phyloP scores from a whole-genome alignment of 805 yeast species.

The Yarrowia divulgata region DNA sequence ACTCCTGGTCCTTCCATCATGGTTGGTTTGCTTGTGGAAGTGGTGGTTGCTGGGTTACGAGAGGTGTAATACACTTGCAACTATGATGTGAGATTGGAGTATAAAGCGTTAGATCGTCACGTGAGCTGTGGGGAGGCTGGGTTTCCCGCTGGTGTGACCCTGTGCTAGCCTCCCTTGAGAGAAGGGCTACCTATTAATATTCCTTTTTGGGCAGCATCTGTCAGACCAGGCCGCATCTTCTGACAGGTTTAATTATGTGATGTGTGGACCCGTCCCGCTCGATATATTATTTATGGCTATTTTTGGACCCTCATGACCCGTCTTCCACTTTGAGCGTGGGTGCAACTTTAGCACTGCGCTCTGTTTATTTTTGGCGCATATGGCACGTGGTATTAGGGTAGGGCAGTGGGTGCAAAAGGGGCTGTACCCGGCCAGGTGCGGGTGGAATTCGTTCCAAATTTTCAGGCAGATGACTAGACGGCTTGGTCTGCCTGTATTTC shows the following conservation, averaged over 20 bases:
- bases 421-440: too few relatives aligned
- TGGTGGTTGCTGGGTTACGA: constrained; percentile 5
- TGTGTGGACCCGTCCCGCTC: neutral
- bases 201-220: neutral
- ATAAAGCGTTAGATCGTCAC: constrained; percentile 10
- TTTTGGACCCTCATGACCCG: neutral
- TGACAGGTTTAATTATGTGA: neutral
- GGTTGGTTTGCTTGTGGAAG: neutral
- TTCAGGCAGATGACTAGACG: too few relatives aligned
- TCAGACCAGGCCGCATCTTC: neutral
- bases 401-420: neutral
- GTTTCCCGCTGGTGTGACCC: neutral
- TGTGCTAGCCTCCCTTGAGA: neutral
- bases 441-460: too few relatives aligned
- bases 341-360: neutral
- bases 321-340: neutral
- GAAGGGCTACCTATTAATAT: neutral
- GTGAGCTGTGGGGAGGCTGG: constrained; percentile 23
- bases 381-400: constrained; percentile 23
- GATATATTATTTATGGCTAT: neutral
- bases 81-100: too few relatives aligned
- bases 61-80: too few relatives aligned
- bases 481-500: too few relatives aligned
- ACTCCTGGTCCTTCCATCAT: constrained; percentile 21
- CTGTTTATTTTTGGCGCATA: constrained; percentile 23